These are phyloP conservation scores for Sphaerulina vaccinii DNA, from an alignment of 2,329 filamentous ascomycete genomes.

Conservation along the genomic window DNA sequence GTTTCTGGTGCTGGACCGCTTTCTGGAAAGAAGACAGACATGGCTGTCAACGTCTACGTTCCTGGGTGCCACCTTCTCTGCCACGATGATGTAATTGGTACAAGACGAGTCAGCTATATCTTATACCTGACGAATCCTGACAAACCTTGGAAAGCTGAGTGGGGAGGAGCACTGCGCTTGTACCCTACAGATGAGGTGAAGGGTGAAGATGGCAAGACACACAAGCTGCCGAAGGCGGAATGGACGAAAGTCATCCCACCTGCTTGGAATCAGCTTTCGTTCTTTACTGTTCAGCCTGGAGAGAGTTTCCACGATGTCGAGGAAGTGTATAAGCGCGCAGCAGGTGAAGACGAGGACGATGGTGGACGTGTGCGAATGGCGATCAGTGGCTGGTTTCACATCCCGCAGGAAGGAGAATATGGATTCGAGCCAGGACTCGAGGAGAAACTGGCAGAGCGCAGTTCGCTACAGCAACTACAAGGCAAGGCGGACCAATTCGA, in stretches of 20 bases:
- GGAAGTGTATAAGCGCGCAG: slow-evolving; percentile 77
- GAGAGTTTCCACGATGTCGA: slow-evolving; percentile 99
- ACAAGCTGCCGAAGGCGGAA: slow-evolving; percentile 77
- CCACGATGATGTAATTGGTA: slow-evolving; percentile 99
- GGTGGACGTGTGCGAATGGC: slow-evolving; percentile 88
- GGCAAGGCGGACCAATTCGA: slow-evolving; percentile 90
- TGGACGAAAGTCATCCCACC: slow-evolving; percentile 82
- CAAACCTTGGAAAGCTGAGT: slow-evolving; percentile 81
- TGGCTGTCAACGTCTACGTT: slow-evolving; percentile 98
- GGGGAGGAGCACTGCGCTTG: slow-evolving; percentile 87
- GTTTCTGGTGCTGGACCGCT: slow-evolving; percentile 84
- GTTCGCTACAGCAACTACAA: slow-evolving; percentile 87
- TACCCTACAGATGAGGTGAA: slow-evolving; percentile 70
- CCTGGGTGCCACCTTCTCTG: slow-evolving; percentile 93
- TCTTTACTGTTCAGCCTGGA: slow-evolving; percentile 97
- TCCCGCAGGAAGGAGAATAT: slow-evolving; percentile 90
- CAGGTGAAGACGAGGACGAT: slow-evolving; percentile 62
- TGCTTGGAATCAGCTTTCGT: slow-evolving; percentile 94
- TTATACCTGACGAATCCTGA: slow-evolving; percentile 94
- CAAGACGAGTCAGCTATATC: slow-evolving; percentile 91
- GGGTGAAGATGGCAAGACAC: slow-evolving; percentile 64
- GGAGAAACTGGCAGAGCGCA: slow-evolving; percentile 83
- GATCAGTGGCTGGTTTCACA: slow-evolving; percentile 98
- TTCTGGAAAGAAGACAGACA: slow-evolving; percentile 93
- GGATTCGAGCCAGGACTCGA: slow-evolving; percentile 86